phyloP scores from a whole-genome alignment of 352 stramenopile species.

The Globisporangium sylvaticum region DNA sequence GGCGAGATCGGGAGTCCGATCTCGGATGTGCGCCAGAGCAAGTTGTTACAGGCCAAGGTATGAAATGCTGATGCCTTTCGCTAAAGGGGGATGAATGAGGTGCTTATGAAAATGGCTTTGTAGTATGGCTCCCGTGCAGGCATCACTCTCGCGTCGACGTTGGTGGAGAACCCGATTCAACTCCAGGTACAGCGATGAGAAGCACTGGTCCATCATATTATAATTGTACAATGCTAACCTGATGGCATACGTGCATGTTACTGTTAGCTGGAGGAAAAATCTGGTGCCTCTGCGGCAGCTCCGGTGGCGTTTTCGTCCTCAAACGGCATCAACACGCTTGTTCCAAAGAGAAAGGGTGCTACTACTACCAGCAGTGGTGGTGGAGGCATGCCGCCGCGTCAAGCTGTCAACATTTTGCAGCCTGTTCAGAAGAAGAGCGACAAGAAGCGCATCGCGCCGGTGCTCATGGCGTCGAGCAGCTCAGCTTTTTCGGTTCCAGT shows the following conservation, averaged over 20 bases:
- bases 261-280: slow-evolving; percentile 63
- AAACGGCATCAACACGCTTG: slow-evolving; percentile 38
- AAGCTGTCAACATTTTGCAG: slow-evolving; percentile 32
- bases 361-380: background rate
- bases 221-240: background rate
- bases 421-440: slow-evolving; percentile 39
- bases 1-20: slow-evolving; percentile 70
- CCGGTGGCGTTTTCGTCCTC: background rate
- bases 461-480: slow-evolving; percentile 33
- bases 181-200: slow-evolving; percentile 38
- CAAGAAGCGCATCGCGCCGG: slow-evolving; percentile 66
- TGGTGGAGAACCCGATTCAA: slow-evolving; percentile 80
- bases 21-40: slow-evolving; percentile 70
- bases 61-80: too few species aligned
- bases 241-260: background rate
- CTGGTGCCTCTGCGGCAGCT: slow-evolving; percentile 13
- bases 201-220: background rate
- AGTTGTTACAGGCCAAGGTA: slow-evolving; percentile 79
- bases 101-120: too few species aligned
- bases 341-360: slow-evolving; percentile 62
- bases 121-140: slow-evolving; percentile 81
- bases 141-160: slow-evolving; percentile 72
- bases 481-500: background rate
- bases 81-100: too few species aligned
- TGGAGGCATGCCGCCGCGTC: slow-evolving; percentile 15